Evolutionary conservation across 2,329 filamentous ascomycete species (phyloP).

Genomic region (Exophiala alcalophila): DNA sequence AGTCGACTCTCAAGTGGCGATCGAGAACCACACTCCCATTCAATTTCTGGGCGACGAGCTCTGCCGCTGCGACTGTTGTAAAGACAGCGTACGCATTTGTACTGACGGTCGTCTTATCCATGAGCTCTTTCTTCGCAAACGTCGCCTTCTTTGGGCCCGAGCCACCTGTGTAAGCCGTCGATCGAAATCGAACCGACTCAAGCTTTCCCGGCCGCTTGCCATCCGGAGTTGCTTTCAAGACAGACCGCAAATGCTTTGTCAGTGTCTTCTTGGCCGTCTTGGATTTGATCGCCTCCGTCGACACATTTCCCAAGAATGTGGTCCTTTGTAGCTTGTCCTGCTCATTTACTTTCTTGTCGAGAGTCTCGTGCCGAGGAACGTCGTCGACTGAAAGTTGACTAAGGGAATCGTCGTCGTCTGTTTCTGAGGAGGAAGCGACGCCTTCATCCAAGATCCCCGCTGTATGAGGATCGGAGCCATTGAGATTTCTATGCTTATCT

Average conservation of each 20-base stretch:
- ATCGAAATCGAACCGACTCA: constrained; percentile 91
- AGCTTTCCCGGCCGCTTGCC: constrained; percentile 64
- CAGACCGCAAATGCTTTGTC: constrained; percentile 72
- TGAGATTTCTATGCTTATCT: constrained; percentile 38
- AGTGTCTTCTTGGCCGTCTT: constrained; percentile 77
- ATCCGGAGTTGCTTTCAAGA: constrained; percentile 56
- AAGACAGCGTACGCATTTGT: constrained; percentile 95
- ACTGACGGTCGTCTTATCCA: constrained; percentile 86
- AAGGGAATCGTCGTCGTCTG: constrained; percentile 27
- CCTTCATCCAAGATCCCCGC: constrained; percentile 37
- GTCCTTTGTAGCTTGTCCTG: constrained; percentile 81
- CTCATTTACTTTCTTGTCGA: constrained; percentile 33
- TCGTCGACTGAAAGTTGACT: constrained; percentile 28
- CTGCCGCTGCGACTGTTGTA: constrained; percentile 69
- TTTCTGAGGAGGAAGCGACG: constrained; percentile 32
- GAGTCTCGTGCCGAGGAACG: constrained; percentile 41
- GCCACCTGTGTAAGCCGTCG: constrained; percentile 75
- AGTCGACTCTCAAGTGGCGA: constrained; percentile 86
- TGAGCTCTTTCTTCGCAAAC: constrained; percentile 83
- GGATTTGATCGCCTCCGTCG: constrained; percentile 74
- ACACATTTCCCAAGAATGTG: constrained; percentile 90
- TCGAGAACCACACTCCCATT: constrained; percentile 83
- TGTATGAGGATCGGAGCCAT: constrained; percentile 33
- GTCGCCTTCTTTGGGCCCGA: constrained; percentile 89
- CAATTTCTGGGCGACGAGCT: constrained; percentile 70